Percentiles rank a stretch among this genome's conserved stretches.
Conservation (phyloP, 2,329 filamentous ascomycete species). For the Paracorniculantispora psalliotae region DNA sequence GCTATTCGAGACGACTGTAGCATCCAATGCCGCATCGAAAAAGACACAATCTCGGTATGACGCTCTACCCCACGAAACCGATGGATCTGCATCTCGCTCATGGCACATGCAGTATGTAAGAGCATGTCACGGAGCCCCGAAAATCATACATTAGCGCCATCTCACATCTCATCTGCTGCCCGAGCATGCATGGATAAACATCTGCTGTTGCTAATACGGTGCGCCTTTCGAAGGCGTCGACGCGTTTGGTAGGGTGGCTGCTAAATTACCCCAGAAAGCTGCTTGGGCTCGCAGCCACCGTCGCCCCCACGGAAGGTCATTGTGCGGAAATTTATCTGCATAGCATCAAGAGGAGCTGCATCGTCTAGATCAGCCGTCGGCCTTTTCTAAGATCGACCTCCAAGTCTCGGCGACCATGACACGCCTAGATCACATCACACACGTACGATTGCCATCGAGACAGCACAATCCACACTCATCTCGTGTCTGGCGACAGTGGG, state of each 20-base stretch:
- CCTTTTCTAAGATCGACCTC: neutral
- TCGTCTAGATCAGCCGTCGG: neutral
- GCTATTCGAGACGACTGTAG: neutral
- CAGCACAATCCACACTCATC: neutral
- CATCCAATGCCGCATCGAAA: neutral
- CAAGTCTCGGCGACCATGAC: neutral
- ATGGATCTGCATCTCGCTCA: neutral
- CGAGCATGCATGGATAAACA: neutral
- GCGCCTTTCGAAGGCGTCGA: neutral
- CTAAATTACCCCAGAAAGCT: too few relatives aligned
- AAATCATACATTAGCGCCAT: neutral
- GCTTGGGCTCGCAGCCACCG: neutral
- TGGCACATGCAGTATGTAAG: neutral
- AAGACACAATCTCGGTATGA: neutral
- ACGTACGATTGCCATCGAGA: neutral
- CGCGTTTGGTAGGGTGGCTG: neutral
- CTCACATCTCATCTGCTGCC: neutral
- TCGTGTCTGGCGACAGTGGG: neutral
- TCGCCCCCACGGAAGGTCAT: slow-evolving; percentile 1
- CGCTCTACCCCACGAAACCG: neutral
- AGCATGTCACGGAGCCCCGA: neutral
- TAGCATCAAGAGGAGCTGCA: neutral
- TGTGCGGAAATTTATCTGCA: too few relatives aligned
- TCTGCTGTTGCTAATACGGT: neutral
- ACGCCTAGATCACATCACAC: neutral